A percentile compares a stretch with the other conserved stretches of the same genome.
Evolutionary conservation across 768 basidiomycete genomes (phyloP).

Genomic region (Nidularia sp.): DNA sequence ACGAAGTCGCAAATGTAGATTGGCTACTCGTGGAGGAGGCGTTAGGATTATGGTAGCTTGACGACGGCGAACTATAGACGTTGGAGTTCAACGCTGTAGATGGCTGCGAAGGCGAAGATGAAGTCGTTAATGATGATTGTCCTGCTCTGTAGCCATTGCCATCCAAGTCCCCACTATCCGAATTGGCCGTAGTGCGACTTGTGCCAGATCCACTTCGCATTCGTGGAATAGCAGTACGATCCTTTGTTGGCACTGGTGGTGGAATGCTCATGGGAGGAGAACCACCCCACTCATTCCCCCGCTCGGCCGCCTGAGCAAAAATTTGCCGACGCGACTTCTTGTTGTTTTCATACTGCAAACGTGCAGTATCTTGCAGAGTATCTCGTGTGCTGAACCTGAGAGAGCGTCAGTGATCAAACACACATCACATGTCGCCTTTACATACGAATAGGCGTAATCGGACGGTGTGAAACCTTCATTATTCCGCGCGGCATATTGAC

Average conservation of each 20-base stretch:
- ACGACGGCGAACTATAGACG: conserved; percentile 24
- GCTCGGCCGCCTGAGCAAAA: conserved; percentile 68
- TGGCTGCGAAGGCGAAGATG: conserved; percentile 62
- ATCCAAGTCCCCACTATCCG: conserved; percentile 68
- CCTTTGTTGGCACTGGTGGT: conserved; percentile 42
- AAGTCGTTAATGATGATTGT: conserved; percentile 52
- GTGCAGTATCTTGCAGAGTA: conserved; percentile 77
- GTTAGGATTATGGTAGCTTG: conserved; percentile 21
- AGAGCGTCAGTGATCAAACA: conserved; percentile 1
- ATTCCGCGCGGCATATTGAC: conserved; percentile 78
- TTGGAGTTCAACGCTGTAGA: conserved; percentile 40
- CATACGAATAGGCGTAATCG: conserved; percentile 90
- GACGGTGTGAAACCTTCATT: conserved; percentile 89
- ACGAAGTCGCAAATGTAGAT: conserved; percentile 26
- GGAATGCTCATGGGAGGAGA: conserved; percentile 35
- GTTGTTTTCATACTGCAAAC: conserved; percentile 74
- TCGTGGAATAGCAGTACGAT: conserved; percentile 41
- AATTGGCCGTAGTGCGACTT: conserved; percentile 72
- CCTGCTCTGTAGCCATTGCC: conserved; percentile 35
- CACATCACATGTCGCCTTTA: conserved; percentile 8
- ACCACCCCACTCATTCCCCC: conserved; percentile 59
- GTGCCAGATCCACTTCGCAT: conserved; percentile 81
- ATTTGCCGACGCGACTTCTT: conserved; percentile 70
- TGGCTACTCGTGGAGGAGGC: conserved; percentile 24
- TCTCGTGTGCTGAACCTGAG: conserved; percentile 69